Percentiles rank a stretch among this genome's conserved stretches.
phyloP scores from a whole-genome alignment of 306 rosid genomes.

The Quercus glauca region DNA sequence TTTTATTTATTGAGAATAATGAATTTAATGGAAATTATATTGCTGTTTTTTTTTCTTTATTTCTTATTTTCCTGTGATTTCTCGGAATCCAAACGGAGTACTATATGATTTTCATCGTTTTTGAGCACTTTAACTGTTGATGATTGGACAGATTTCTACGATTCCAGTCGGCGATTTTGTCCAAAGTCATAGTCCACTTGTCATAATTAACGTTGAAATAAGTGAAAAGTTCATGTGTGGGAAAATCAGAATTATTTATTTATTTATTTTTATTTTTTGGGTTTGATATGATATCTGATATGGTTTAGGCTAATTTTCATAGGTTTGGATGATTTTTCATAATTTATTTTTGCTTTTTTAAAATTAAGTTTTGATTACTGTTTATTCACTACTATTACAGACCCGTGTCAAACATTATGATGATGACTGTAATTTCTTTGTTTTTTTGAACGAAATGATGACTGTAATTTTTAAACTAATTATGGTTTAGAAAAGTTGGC shows the following conservation, averaged over 20 bases:
- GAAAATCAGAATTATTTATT: not conserved
- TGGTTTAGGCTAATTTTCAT: not conserved
- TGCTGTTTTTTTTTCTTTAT: not conserved
- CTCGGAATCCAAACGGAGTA: not conserved
- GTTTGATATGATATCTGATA: not conserved
- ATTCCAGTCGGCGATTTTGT: not conserved
- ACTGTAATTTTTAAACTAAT: not conserved
- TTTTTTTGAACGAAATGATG: not conserved
- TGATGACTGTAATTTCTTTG: not conserved
- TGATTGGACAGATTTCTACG: not conserved
- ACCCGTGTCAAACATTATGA: not conserved
- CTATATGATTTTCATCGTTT: not conserved
- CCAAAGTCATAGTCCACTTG: not conserved
- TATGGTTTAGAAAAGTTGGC: not conserved
- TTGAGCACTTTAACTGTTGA: not conserved
- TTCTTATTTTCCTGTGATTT: not conserved
- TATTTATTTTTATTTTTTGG: too few species aligned
- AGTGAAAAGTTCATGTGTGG: not conserved
- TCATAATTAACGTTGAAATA: not conserved
- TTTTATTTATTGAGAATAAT: not conserved
- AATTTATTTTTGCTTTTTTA: not conserved
- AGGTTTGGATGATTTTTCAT: not conserved
- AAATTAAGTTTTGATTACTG: not conserved
- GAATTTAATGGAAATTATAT: not conserved
- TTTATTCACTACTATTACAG: not conserved